Evolutionary conservation across 768 basidiomycete genomes (phyloP), one percentile per base, ranked within the genome.

Genomic region (Crepidotus variabilis): DNA sequence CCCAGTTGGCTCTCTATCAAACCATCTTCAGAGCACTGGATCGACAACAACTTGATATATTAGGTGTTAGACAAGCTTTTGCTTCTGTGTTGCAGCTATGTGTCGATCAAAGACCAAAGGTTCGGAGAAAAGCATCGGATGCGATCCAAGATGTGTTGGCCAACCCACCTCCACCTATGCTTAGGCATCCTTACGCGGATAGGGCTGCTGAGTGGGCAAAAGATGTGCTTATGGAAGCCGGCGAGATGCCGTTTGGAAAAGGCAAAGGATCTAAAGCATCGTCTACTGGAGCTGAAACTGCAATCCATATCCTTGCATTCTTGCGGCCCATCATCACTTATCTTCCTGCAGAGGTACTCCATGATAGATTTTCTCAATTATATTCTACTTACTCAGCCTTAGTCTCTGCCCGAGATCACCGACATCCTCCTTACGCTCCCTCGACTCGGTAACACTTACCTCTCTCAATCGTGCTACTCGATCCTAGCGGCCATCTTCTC

Each of bases 41-140:
- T 60, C 74, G 83, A 23, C 74, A 85, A 0, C 85, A 90, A 47
- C 75, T 97, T 54, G 88, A 91, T 33, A 72, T 70, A 1, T 83
- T 79, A 56, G 80, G 78, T 50, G 78, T 91, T 49, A 86, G 90
- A 36, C 91, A 95, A 68, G 79, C 87, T 2, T 98, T 94, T 77
- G 87, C 89, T 46, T 87, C 90, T 35, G 76, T 97, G 52, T 74
- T 98, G 43, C 88, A 91, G 49, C 74, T 97, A 48, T 87, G 84
- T 62, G 77, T 93, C 46, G 97, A 99, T 72, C 81, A 87, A 3
- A 77, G 97, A 51, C 97, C 97, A 18, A 98, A 98, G 75, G 94
- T 99, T 52, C 85, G 97, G 55, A 94, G 83, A 71, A 85, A 88
- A 66, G 94, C 95, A 21, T 87, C 88, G 47, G 95, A 98, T 65